Evolutionary conservation across 768 basidiomycete genomes (phyloP).

Genomic region (Dioszegia aurantiaca): DNA sequence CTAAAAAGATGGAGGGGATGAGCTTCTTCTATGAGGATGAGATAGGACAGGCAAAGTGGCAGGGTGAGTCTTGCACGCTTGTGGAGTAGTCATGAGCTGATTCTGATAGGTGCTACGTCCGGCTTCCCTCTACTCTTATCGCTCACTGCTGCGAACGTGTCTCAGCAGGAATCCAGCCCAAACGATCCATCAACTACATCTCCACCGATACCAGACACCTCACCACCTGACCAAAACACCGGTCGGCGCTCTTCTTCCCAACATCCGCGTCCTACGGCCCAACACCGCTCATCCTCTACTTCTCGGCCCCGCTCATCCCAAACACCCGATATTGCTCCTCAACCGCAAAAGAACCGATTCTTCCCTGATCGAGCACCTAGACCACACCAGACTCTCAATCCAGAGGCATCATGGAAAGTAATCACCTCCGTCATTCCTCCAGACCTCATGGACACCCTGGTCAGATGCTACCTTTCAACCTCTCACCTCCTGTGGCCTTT

Average conservation of each 20-base stretch:
- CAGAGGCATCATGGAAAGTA: constrained; percentile 79
- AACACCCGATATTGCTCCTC: background rate
- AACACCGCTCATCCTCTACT: constrained; percentile 2
- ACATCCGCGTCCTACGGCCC: background rate
- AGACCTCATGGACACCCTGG: constrained; percentile 84
- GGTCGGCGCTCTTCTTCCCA: constrained; percentile 19
- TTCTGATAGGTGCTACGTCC: constrained; percentile 70
- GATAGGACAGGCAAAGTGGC: constrained; percentile 53
- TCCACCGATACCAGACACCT: constrained; percentile 2
- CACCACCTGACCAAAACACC: constrained; percentile 38
- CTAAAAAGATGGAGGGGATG: constrained; percentile 50
- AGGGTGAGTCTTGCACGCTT: constrained; percentile 32
- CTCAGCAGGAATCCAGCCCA: constrained; percentile 15
- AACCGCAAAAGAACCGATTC: constrained; percentile 49
- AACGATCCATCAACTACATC: constrained; percentile 35
- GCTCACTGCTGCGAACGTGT: constrained; percentile 53
- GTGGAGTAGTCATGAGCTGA: background rate
- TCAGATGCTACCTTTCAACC: constrained; percentile 67
- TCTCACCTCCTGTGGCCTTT: constrained; percentile 92
- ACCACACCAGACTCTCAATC: constrained; percentile 71
- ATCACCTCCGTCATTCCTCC: constrained; percentile 82
- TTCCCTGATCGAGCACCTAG: constrained; percentile 78
- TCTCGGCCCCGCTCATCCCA: background rate
- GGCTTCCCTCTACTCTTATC: constrained; percentile 84
- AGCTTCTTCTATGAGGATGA: constrained; percentile 54